These are phyloP conservation scores for Podosphaera leucotricha DNA, from an alignment of 2,329 filamentous ascomycete genomes.

Conservation along the genomic window DNA sequence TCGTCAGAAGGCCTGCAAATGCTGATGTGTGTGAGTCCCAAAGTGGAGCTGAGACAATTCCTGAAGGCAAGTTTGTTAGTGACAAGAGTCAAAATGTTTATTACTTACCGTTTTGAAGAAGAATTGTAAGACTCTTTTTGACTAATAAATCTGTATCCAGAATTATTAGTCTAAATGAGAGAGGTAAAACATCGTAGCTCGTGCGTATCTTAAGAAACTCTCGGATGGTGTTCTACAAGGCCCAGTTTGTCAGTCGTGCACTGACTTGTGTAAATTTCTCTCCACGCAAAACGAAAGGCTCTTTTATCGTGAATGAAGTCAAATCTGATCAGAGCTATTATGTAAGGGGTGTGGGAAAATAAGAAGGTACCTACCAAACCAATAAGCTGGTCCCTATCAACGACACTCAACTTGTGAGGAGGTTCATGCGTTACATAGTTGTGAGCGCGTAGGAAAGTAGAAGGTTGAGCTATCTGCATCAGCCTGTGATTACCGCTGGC, in stretches of 20 bases:
- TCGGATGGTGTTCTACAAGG: conserved; percentile 56
- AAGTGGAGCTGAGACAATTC: conserved; percentile 87
- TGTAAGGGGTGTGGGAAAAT: not conserved
- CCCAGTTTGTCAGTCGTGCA: conserved; percentile 11
- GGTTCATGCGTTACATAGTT: conserved; percentile 13
- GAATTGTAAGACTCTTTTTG: conserved; percentile 87
- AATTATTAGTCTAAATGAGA: conserved; percentile 87
- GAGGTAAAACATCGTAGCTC: conserved; percentile 89
- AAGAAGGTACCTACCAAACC: conserved; percentile 38
- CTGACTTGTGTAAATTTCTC: not conserved
- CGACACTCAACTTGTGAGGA: conserved; percentile 26
- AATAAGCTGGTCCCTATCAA: conserved; percentile 57
- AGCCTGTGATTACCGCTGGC: conserved; percentile 14
- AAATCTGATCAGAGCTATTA: not conserved
- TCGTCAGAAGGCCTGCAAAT: conserved; percentile 84
- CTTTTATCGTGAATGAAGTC: conserved; percentile 2
- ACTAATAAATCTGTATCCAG: conserved; percentile 89
- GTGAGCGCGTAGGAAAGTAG: conserved; percentile 15
- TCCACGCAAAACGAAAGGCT: not conserved
- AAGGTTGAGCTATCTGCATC: conserved; percentile 16
- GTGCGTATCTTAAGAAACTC: conserved; percentile 91
- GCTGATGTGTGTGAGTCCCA: conserved; percentile 89
- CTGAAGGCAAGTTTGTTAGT: conserved; percentile 22
- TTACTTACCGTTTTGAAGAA: conserved; percentile 70
- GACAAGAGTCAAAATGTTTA: not conserved